Evolutionary conservation across 257 asterid genomes (phyloP).

Genomic region (Nicotiana paniculata): DNA sequence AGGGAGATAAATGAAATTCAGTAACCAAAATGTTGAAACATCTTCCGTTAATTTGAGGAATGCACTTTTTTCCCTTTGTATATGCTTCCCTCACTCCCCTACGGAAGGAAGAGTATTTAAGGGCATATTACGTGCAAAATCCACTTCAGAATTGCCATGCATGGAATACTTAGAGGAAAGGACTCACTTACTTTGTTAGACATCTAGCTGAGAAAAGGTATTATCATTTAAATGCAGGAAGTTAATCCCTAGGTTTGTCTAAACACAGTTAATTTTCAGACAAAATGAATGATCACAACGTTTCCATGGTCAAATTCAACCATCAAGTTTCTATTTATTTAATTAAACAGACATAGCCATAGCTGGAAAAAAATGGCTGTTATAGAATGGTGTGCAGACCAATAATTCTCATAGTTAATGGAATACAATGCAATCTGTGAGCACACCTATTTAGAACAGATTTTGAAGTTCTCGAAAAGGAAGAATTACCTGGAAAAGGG

Average conservation of each 20-base stretch:
- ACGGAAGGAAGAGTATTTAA: not conserved
- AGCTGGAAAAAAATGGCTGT: not conserved
- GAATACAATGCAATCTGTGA: not conserved
- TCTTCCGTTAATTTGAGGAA: not conserved
- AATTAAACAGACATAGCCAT: not conserved
- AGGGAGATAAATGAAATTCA: not conserved
- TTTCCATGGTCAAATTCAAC: not conserved
- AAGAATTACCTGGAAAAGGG: slow-evolving; percentile 62
- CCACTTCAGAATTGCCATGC: not conserved
- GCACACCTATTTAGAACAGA: not conserved
- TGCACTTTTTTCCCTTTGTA: not conserved
- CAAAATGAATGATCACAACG: not conserved
- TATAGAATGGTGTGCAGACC: not conserved
- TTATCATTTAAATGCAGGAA: not conserved
- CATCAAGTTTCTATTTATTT: not conserved
- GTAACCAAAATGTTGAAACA: not conserved
- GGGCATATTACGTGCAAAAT: not conserved
- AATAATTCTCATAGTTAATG: not conserved
- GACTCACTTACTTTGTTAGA: not conserved
- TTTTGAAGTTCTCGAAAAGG: not conserved
- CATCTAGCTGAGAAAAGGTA: not conserved
- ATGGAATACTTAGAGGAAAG: not conserved
- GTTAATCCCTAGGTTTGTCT: not conserved
- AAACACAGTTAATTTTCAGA: not conserved
- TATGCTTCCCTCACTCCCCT: not conserved